phyloP scores from a whole-genome alignment of 23 red algal genomes.

The Agarophyton chilense region DNA sequence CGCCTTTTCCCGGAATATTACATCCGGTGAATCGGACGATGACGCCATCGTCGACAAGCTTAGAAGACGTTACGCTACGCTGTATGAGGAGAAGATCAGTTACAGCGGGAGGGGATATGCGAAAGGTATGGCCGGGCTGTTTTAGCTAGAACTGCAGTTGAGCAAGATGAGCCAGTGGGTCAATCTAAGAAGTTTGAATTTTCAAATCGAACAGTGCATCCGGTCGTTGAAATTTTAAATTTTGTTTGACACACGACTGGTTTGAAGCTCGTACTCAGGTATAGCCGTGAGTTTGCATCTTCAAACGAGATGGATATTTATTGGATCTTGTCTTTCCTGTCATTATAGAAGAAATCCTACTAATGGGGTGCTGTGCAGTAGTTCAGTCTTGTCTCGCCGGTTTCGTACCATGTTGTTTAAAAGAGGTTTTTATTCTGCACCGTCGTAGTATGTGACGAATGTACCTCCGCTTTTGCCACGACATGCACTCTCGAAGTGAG shows the following conservation, averaged over 20 bases:
- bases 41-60: neutral
- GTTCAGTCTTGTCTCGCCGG: no score
- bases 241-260: neutral
- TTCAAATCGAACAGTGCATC: neutral
- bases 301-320: no score
- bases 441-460: no score
- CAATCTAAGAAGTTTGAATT: neutral
- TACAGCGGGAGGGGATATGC: neutral
- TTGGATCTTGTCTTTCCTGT: no score
- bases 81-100: neutral
- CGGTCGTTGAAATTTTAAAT: neutral
- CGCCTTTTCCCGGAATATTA: conserved; percentile 20
- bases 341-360: no score
- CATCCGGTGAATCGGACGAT: conserved; percentile 16
- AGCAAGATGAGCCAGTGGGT: neutral
- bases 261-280: neutral
- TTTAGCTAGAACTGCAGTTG: neutral
- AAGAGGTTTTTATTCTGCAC: no score
- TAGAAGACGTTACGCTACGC: neutral
- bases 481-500: no score
- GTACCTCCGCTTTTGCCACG: no score
- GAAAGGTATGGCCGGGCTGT: neutral
- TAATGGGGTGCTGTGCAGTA: no score
- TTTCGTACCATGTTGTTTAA: no score
- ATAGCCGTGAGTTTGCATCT: neutral